A percentile compares a stretch with the other conserved stretches of the same genome.
These are phyloP conservation scores for Beta lomatogona DNA, from an alignment of 179 eudicot species.

Conservation along the genomic window DNA sequence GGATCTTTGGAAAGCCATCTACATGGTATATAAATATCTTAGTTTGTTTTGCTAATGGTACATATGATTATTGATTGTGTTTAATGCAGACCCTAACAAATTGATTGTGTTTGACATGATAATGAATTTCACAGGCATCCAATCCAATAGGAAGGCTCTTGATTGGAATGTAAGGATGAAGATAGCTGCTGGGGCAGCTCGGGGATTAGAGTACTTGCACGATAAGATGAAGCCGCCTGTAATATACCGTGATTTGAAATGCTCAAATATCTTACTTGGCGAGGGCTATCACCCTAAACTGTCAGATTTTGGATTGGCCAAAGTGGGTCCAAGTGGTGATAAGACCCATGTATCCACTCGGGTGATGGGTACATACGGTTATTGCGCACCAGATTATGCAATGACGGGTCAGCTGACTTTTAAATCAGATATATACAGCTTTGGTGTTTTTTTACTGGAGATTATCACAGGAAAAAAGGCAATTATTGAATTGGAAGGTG, in stretches of 20 bases:
- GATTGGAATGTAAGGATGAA: constrained; percentile 81
- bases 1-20: constrained; percentile 57
- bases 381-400: constrained; percentile 54
- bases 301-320: constrained; percentile 84
- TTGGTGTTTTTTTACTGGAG: constrained; percentile 66
- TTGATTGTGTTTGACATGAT: neutral
- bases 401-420: constrained; percentile 66
- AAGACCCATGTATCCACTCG: constrained; percentile 61
- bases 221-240: constrained; percentile 71
- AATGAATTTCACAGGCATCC: constrained; percentile 34
- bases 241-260: constrained; percentile 78
- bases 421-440: constrained; percentile 62
- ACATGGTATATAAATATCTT: constrained; percentile 34
- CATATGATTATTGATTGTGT: neutral
- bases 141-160: constrained; percentile 44
- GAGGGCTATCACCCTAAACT: constrained; percentile 67
- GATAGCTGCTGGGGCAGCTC: constrained; percentile 87
- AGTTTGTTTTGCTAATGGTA: neutral
- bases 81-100: neutral
- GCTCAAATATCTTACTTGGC: constrained; percentile 76
- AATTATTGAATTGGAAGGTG: constrained; percentile 42
- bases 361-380: constrained; percentile 56
- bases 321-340: constrained; percentile 68
- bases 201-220: constrained; percentile 77
- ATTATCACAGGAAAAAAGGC: constrained; percentile 67